A percentile compares a stretch with the other conserved stretches of the same genome.
These are phyloP conservation scores for Daphne laureola DNA, from an alignment of 441 rosid species.

Conservation along the genomic window DNA sequence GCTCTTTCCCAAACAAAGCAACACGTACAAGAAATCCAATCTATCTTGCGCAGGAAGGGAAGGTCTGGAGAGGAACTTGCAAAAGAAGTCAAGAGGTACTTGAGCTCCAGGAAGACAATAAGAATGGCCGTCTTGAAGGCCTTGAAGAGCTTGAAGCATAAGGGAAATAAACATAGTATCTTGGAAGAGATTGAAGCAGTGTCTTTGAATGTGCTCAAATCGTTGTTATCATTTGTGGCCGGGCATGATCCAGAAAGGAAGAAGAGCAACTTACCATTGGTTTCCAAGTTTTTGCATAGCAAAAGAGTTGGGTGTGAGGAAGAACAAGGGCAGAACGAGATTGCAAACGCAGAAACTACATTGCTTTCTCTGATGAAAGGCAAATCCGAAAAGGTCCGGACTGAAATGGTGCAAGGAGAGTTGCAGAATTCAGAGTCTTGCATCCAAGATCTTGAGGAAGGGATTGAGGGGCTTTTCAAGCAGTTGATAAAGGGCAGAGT, in stretches of 20 bases:
- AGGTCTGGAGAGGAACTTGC: slow-evolving; percentile 6
- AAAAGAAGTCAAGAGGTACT: slow-evolving; percentile 18
- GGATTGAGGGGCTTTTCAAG: too few relatives aligned
- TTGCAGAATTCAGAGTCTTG: too few relatives aligned
- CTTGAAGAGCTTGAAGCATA: slow-evolving; percentile 12
- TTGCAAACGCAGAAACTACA: too few relatives aligned
- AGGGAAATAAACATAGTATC: neutral
- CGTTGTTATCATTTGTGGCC: neutral
- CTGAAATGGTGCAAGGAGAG: too few relatives aligned
- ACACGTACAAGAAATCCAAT: slow-evolving; percentile 18
- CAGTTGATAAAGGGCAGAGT: too few relatives aligned
- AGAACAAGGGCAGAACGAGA: too few relatives aligned
- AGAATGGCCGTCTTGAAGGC: slow-evolving; percentile 19
- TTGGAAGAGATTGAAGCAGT: slow-evolving; percentile 1
- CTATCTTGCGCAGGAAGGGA: slow-evolving; percentile 24
- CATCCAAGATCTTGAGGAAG: too few relatives aligned
- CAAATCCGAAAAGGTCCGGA: too few relatives aligned
- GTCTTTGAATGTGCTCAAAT: neutral
- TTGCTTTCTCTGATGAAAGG: too few relatives aligned
- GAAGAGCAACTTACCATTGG: neutral
- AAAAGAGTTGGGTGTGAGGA: neutral
- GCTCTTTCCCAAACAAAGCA: slow-evolving; percentile 25
- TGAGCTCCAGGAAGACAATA: slow-evolving; percentile 17
- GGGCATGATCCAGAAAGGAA: neutral
- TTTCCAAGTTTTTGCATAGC: neutral